Percentiles rank a stretch among this genome's conserved stretches.
Evolutionary conservation across 2,329 filamentous ascomycete species (phyloP).

Genomic region (Ophiostoma australiae): DNA sequence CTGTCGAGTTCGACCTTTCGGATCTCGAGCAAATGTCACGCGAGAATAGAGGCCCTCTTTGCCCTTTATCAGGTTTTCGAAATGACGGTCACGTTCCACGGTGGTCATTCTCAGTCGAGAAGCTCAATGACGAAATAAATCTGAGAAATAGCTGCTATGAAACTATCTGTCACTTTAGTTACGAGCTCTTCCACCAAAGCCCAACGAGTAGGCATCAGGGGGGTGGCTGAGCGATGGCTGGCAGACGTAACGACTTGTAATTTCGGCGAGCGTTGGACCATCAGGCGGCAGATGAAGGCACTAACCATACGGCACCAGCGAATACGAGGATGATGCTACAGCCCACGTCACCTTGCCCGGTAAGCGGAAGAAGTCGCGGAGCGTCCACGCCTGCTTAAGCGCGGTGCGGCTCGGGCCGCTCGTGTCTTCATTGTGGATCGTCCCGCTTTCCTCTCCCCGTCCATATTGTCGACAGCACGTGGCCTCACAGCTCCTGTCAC

Average conservation of each 20-base stretch:
- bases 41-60: background rate
- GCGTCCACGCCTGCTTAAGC: background rate
- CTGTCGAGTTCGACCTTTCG: background rate
- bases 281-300: background rate
- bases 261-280: background rate
- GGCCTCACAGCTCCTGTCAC: background rate
- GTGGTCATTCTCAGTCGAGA: background rate
- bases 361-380: background rate
- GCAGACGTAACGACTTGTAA: background rate
- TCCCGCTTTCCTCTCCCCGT: background rate
- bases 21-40: background rate
- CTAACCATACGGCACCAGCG: background rate
- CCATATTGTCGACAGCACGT: background rate
- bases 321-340: background rate
- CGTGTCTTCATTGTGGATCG: background rate
- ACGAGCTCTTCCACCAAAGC: background rate
- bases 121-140: background rate
- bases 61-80: background rate
- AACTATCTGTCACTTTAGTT: background rate
- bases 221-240: background rate
- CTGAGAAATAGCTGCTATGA: background rate
- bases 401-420: background rate
- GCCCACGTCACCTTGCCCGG: background rate
- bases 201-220: background rate
- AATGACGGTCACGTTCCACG: background rate